Conservation (phyloP, 2,329 filamentous ascomycete genomes). For the Sclerotinia nivalis region DNA sequence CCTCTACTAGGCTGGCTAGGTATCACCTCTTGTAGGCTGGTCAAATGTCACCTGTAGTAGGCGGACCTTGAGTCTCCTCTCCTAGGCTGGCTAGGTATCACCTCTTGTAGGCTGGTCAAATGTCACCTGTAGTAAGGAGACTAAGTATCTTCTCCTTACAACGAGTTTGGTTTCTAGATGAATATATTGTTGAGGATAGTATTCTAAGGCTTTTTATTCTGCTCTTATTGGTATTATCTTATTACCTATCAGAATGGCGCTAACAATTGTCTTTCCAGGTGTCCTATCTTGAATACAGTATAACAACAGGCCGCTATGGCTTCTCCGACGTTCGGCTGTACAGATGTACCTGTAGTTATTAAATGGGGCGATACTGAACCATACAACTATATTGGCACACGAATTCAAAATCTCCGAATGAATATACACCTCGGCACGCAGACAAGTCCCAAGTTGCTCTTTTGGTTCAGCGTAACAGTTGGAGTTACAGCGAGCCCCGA, state of each 20-base stretch:
- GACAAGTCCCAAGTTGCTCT: background rate
- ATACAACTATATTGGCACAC: background rate
- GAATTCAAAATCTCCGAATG: background rate
- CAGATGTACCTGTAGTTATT: background rate
- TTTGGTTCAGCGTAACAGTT: slow-evolving; percentile 9
- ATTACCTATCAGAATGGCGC: background rate
- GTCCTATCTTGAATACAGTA: background rate
- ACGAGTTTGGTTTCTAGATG: background rate
- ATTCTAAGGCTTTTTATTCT: background rate
- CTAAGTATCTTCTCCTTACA: background rate
- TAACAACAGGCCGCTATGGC: background rate
- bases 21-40: too few relatives aligned
- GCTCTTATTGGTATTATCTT: background rate
- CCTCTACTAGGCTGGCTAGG: too few relatives aligned
- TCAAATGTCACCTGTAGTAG: too few relatives aligned
- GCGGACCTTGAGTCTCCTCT: too few relatives aligned
- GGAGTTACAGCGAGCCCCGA: background rate
- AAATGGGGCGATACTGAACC: background rate
- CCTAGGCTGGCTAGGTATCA: too few relatives aligned
- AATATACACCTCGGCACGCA: slow-evolving; percentile 1
- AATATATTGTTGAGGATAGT: background rate
- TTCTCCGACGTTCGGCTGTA: too few relatives aligned
- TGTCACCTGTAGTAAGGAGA: too few relatives aligned
- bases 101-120: too few relatives aligned
- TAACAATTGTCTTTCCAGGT: background rate